These are phyloP conservation scores for Gaultheria prostrata DNA, from an alignment of 148 eudicot genomes.

Conservation along the genomic window DNA sequence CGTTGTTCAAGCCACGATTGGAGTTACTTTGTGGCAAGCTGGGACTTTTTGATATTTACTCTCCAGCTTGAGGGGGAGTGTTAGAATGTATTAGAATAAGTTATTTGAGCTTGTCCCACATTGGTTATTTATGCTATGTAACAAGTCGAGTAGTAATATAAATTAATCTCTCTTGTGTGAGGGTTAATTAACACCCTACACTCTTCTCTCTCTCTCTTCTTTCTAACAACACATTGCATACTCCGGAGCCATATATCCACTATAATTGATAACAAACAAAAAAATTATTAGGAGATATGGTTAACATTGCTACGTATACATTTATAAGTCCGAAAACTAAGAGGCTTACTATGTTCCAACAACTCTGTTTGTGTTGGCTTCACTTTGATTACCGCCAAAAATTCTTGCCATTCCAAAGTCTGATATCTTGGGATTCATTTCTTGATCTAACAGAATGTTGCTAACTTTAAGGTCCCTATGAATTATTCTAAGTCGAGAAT, in stretches of 20 bases:
- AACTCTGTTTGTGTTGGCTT: conserved; percentile 8
- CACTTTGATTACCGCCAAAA: conserved; percentile 14
- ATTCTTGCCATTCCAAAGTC: conserved; percentile 16
- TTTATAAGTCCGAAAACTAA: neutral
- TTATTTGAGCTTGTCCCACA: too few relatives aligned
- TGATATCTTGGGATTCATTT: conserved; percentile 7
- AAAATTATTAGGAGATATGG: neutral
- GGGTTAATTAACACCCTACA: too few relatives aligned
- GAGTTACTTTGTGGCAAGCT: too few relatives aligned
- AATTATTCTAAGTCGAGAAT: conserved; percentile 20
- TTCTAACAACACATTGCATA: too few relatives aligned
- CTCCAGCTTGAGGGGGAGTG: too few relatives aligned
- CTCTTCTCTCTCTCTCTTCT: too few relatives aligned
- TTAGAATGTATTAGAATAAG: too few relatives aligned
- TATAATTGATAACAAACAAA: neutral
- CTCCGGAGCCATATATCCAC: conserved; percentile 20
- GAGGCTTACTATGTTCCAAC: conserved; percentile 20
- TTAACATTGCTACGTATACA: neutral
- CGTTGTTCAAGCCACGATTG: too few relatives aligned
- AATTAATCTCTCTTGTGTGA: too few relatives aligned
- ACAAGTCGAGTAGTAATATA: too few relatives aligned
- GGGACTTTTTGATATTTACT: too few relatives aligned
- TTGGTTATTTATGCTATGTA: too few relatives aligned
- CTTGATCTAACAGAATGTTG: neutral
- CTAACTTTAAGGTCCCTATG: conserved; percentile 11